Percentiles rank a stretch among this genome's conserved stretches.
These are phyloP conservation scores for Xylaria sp. DNA, from an alignment of 2,329 filamentous ascomycete species.

Conservation along the genomic window DNA sequence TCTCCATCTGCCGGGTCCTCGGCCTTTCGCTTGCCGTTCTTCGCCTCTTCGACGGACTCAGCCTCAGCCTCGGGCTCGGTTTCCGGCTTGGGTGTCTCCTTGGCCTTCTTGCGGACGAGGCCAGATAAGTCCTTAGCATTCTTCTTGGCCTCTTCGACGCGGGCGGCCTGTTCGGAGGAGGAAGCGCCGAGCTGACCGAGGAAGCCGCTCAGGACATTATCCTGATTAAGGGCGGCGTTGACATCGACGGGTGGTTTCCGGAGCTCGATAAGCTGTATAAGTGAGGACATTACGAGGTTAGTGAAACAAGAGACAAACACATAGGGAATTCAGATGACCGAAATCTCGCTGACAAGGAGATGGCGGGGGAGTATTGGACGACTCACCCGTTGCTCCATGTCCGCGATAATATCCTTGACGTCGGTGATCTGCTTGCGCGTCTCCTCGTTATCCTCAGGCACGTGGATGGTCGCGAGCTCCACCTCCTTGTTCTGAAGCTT, in stretches of 20 bases:
- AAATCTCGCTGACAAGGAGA: slow-evolving; percentile 20
- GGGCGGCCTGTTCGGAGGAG: slow-evolving; percentile 54
- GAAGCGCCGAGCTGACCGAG: slow-evolving; percentile 61
- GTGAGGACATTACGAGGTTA: slow-evolving; percentile 8
- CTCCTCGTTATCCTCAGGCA: slow-evolving; percentile 61
- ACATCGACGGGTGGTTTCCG: slow-evolving; percentile 57
- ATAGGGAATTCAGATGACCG: slow-evolving; percentile 6
- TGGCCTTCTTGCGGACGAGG: slow-evolving; percentile 63
- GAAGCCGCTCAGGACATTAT: slow-evolving; percentile 51
- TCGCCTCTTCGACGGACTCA: not conserved
- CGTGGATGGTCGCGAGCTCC: slow-evolving; percentile 56
- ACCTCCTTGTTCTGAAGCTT: slow-evolving; percentile 67
- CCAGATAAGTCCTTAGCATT: slow-evolving; percentile 67
- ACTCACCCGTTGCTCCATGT: slow-evolving; percentile 70
- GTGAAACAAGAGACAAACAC: slow-evolving; percentile 8
- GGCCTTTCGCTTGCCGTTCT: slow-evolving; percentile 31
- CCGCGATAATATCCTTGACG: slow-evolving; percentile 70
- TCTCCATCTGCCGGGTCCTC: slow-evolving; percentile 18
- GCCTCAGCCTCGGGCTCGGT: slow-evolving; percentile 32
- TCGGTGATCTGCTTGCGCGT: slow-evolving; percentile 60
- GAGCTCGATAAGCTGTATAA: slow-evolving; percentile 58
- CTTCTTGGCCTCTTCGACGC: slow-evolving; percentile 67
- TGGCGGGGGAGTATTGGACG: slow-evolving; percentile 23
- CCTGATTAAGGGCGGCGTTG: slow-evolving; percentile 48
- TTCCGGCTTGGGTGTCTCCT: slow-evolving; percentile 37